Evolutionary conservation across 73 alveolate species (phyloP), one percentile per base, ranked within the genome.

Genomic region (Paramecium pentaurelia): DNA sequence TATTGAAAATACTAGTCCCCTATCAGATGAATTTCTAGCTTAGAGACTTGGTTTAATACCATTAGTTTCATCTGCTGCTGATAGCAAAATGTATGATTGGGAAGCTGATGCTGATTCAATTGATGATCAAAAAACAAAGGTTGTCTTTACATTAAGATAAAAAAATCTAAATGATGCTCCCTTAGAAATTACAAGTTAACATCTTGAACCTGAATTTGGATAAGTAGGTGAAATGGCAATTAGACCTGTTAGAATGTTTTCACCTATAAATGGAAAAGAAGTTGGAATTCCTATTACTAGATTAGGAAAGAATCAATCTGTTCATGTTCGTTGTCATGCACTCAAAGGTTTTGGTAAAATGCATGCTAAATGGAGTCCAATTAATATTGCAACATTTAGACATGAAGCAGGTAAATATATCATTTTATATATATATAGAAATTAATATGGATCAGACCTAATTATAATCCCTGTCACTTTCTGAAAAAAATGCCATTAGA

Each of bases 301-400:
- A 86, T 95, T 97, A 60, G 96, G 96, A 88, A 97, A 96, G 93
- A 96, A 96, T 51, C 97, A 97, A 93, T 92, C 95, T 37, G 94
- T 97, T 44, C 97, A 97, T 93, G 95, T 97, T 95, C 94, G 97
- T 54, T 92, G 97, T 68, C 96, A 97, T 22, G 99, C 99, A 5
- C 96, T 95, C 71, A 97, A 97, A 85, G 99, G 99, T 6, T 96
- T 96, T 27, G 99, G 99, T 18, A 97, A 97, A 91, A 95, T 93
- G 86, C 99, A 97, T 96, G 98, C 99, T 0, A 97, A 97, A 92
- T 97, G 99, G 99, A 93, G 97, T 44, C 99, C 99, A 2, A 98
- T 97, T 4, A 94, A 97, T 49, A 95, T 97, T 6, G 95, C 98
- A 86, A 88, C 97, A 25, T 88, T 97, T 93, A 95, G 96, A 83